Evolutionary conservation across 345 rosid genomes (phyloP).

Genomic region (Eutrema japonicum): DNA sequence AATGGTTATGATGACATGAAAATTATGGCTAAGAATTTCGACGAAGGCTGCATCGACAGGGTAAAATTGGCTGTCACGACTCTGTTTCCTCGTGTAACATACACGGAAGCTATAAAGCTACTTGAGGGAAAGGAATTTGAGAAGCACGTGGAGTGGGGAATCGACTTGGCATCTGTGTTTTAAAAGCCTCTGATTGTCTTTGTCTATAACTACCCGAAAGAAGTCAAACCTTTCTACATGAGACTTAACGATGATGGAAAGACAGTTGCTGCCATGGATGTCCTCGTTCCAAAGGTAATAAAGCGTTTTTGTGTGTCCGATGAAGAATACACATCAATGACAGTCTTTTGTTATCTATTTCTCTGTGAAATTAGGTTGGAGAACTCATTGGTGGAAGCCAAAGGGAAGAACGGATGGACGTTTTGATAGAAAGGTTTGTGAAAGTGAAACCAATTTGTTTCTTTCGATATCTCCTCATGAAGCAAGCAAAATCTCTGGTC

Average conservation of each 20-base stretch:
- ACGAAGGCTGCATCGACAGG: conserved; percentile 72
- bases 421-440: conserved; percentile 35
- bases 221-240: conserved; percentile 93
- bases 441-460: conserved; percentile 34
- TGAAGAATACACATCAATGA: too few relatives aligned
- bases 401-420: conserved; percentile 82
- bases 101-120: conserved; percentile 77
- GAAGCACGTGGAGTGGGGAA: conserved; percentile 85
- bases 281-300: conserved; percentile 86
- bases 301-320: not conserved
- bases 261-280: conserved; percentile 95
- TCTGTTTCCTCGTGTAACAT: conserved; percentile 77
- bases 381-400: conserved; percentile 97
- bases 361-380: conserved; percentile 59
- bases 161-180: conserved; percentile 85
- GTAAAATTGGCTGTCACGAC: conserved; percentile 75
- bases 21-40: conserved; percentile 79
- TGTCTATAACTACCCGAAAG: conserved; percentile 91
- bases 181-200: conserved; percentile 86
- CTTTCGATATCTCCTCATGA: too few relatives aligned
- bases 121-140: conserved; percentile 77
- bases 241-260: conserved; percentile 77
- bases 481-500: too few relatives aligned
- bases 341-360: not conserved
- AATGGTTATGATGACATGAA: conserved; percentile 85